phyloP scores from a whole-genome alignment of 2,329 filamentous ascomycete genomes.

The Fusarium torulosum region DNA sequence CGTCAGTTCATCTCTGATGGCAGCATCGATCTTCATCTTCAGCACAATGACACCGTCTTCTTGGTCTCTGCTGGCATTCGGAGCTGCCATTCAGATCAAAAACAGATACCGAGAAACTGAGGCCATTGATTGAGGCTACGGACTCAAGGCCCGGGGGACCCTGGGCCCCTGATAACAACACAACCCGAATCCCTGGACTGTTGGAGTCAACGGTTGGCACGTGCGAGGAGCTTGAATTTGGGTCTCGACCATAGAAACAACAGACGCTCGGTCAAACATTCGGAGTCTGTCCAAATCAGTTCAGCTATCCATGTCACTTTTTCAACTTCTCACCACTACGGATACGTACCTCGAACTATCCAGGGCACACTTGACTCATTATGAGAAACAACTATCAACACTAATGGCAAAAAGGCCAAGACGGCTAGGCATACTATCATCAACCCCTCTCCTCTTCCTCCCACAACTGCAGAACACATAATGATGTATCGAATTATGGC shows the following conservation, averaged over 20 bases:
- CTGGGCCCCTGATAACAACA: slow-evolving; percentile 27
- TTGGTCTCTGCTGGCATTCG: slow-evolving; percentile 13
- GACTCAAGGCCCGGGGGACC: slow-evolving; percentile 9
- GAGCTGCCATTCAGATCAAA: slow-evolving; percentile 1
- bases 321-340: slow-evolving; percentile 11
- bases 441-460: slow-evolving; percentile 28
- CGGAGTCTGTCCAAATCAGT: slow-evolving; percentile 11
- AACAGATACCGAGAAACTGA: slow-evolving; percentile 2
- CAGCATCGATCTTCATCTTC: slow-evolving; percentile 17
- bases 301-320: slow-evolving; percentile 22
- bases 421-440: slow-evolving; percentile 19
- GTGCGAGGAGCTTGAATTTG: slow-evolving; percentile 43
- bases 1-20: background rate
- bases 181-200: slow-evolving; percentile 21
- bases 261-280: slow-evolving; percentile 33
- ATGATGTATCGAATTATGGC: slow-evolving; percentile 28
- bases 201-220: slow-evolving; percentile 41
- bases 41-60: background rate
- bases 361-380: background rate
- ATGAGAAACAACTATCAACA: background rate
- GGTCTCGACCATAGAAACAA: slow-evolving; percentile 22
- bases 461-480: slow-evolving; percentile 22
- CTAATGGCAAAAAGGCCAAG: slow-evolving; percentile 30
- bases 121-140: background rate
- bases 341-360: background rate